phyloP scores from a whole-genome alignment of 2,329 filamentous ascomycete genomes.

The Didymella pomorum region DNA sequence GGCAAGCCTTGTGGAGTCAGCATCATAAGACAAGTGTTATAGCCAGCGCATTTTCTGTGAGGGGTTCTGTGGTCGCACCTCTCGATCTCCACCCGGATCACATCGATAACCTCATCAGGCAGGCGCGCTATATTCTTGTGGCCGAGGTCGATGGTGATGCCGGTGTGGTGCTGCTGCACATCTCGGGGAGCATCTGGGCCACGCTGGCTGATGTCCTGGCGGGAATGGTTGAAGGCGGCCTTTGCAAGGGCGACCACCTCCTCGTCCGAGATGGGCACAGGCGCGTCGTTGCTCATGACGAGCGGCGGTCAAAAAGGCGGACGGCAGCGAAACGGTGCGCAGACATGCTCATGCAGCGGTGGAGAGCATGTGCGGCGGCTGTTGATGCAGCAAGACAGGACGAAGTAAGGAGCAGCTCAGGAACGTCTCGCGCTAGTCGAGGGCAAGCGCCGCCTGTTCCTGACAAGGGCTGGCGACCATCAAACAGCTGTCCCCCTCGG shows the following conservation, averaged over 20 bases:
- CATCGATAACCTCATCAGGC: slow-evolving; percentile 76
- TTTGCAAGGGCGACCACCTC: slow-evolving; percentile 72
- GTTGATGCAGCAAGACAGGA: background rate
- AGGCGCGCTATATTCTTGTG: slow-evolving; percentile 75
- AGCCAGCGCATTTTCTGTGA: background rate
- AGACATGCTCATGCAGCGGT: slow-evolving; percentile 19
- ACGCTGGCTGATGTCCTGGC: slow-evolving; percentile 67
- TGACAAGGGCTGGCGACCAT: slow-evolving; percentile 6
- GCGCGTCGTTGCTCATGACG: slow-evolving; percentile 51
- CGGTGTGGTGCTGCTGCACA: slow-evolving; percentile 66
- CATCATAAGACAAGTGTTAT: background rate
- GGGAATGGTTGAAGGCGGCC: slow-evolving; percentile 72
- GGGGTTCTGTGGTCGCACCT: slow-evolving; percentile 57
- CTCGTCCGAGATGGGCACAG: slow-evolving; percentile 62
- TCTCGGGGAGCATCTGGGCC: slow-evolving; percentile 62
- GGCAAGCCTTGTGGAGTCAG: slow-evolving; percentile 66
- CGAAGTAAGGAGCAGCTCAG: slow-evolving; percentile 6
- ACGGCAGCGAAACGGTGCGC: slow-evolving; percentile 11
- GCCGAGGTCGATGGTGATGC: slow-evolving; percentile 80
- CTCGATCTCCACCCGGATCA: slow-evolving; percentile 77
- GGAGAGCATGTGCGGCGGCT: slow-evolving; percentile 5
- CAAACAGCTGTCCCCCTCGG: slow-evolving; percentile 5
- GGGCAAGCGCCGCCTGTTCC: slow-evolving; percentile 5
- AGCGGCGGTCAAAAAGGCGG: slow-evolving; percentile 18
- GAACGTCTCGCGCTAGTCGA: slow-evolving; percentile 11